Base-by-base conservation (phyloP, 768 basidiomycete species). In the Calocybe cyanea region DNA sequence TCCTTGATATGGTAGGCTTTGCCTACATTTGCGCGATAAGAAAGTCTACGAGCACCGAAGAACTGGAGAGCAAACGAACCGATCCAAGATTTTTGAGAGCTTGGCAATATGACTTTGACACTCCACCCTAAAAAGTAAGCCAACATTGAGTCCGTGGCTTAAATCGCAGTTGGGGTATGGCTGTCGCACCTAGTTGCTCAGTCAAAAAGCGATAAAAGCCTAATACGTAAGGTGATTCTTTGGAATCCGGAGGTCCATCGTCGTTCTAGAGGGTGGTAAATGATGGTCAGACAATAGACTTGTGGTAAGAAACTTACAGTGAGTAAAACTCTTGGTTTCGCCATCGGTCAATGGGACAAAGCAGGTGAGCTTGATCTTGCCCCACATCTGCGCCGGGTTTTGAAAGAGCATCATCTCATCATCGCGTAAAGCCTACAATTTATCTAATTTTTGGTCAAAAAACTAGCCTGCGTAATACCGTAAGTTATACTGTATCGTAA, bases 81-180 rank as follows among this genome's bases (percentile, higher is more conserved):
- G 25, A 92, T 90, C 89, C 90, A 92, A 30, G 86, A 88, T 61
- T 88, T 90, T 59, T 92, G 89, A 8, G 83, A 72, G 54, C 80
- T 86, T 11, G 87, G 87, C 19, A 90, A 67, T 44, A 90, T 85
- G 13, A 90, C 89, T 58, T 79, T 85, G 31, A 91, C 85, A 55
- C 86, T 70, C 83, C 85, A 89, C 11, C 83, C 87, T 85, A 50
- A 35, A 20, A 23, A 32, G 11, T 17, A 5, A 20, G 41, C 49
- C 17, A 46, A 38, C 5, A n/a, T n/a, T n/a, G n/a, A n/a, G n/a
- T n/a, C n/a, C n/a, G n/a, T 24, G 25, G 9, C 3, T 23, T 2
- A 24, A 17, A n/a, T 17, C 28, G 20, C 28, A 38, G 25, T 34
- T 17, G 7, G 25, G 6, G 5, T 11, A 28, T 35, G 13, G 7